A percentile compares a stretch with the other conserved stretches of the same genome.
phyloP scores from a whole-genome alignment of 805 yeast genomes.

The Ogataea salicorniae region DNA sequence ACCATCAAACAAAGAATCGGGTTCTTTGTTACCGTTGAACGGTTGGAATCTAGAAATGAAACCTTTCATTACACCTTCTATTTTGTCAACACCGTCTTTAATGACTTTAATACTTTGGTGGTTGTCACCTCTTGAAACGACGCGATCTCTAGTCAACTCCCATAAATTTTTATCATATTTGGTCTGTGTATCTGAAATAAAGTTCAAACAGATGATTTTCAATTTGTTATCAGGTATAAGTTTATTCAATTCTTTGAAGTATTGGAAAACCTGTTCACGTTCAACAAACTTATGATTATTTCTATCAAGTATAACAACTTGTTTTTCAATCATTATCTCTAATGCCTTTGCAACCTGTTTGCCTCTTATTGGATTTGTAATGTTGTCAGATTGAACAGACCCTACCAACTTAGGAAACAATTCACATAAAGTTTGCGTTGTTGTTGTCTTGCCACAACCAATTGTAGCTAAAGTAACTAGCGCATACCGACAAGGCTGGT shows the following conservation, averaged over 20 bases:
- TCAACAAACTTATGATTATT: conserved; percentile 76
- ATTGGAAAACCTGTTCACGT: conserved; percentile 58
- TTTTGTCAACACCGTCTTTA: conserved; percentile 41
- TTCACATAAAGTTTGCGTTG: conserved; percentile 51
- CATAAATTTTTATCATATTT: conserved; percentile 32
- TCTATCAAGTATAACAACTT: conserved; percentile 69
- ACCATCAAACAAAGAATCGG: conserved; percentile 65
- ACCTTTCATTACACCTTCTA: conserved; percentile 63
- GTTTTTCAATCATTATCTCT: conserved; percentile 33
- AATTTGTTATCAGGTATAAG: conserved; percentile 42
- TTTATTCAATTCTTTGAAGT: conserved; percentile 39
- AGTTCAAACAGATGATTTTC: conserved; percentile 64
- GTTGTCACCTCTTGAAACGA: conserved; percentile 70
- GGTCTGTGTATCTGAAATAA: conserved; percentile 34
- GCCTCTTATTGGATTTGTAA: conserved; percentile 43
- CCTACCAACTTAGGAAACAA: conserved; percentile 58
- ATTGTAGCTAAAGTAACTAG: conserved; percentile 82
- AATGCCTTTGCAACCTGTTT: conserved; percentile 46
- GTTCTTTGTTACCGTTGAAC: conserved; percentile 38
- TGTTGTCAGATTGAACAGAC: conserved; percentile 78
- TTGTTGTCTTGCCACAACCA: conserved; percentile 94
- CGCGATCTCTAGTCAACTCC: conserved; percentile 53
- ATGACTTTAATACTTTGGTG: conserved; percentile 74
- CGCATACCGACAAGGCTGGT: conserved; percentile 46
- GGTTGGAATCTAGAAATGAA: conserved; percentile 69